Conservation (phyloP, 176 grass and related monocot genomes). For the Cymbopogon citratus region DNA sequence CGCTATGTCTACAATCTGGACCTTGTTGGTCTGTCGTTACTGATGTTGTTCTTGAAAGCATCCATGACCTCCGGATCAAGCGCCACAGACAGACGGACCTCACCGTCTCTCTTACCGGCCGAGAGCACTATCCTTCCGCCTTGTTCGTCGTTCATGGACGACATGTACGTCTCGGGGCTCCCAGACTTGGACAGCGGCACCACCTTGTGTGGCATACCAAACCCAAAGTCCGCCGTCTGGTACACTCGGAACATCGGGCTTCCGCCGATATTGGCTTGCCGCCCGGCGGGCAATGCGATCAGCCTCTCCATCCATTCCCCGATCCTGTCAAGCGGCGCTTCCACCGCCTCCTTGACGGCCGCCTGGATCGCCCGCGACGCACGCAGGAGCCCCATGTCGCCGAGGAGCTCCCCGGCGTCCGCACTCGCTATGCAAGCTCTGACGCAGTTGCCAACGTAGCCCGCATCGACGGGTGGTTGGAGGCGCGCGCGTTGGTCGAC, state of each 20-base stretch:
- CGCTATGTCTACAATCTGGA: too few relatives aligned
- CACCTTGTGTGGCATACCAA: neutral
- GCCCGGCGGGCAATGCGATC: neutral
- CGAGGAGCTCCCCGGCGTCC: neutral
- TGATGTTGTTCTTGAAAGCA: too few relatives aligned
- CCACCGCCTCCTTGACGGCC: neutral
- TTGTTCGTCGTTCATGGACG: too few relatives aligned
- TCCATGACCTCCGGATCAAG: too few relatives aligned
- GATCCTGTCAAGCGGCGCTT: neutral
- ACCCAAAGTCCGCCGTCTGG: neutral
- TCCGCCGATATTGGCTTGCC: neutral
- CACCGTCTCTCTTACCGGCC: too few relatives aligned
- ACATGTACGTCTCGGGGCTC: neutral
- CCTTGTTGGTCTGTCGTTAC: too few relatives aligned
- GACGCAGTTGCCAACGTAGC: slow-evolving; percentile 27
- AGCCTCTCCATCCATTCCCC: neutral
- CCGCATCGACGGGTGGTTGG: slow-evolving; percentile 10
- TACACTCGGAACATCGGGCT: neutral
- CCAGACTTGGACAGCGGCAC: neutral
- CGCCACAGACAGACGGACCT: too few relatives aligned
- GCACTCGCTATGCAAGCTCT: neutral
- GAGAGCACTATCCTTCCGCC: too few relatives aligned
- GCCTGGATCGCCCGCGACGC: slow-evolving; percentile 9
- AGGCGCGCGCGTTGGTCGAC: slow-evolving; percentile 23
- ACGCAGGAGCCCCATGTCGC: neutral